Percentiles rank a stretch among this genome's conserved stretches.
These are phyloP conservation scores for Xylaria longipes DNA, from an alignment of 495 filamentous ascomycete genomes.

Conservation along the genomic window DNA sequence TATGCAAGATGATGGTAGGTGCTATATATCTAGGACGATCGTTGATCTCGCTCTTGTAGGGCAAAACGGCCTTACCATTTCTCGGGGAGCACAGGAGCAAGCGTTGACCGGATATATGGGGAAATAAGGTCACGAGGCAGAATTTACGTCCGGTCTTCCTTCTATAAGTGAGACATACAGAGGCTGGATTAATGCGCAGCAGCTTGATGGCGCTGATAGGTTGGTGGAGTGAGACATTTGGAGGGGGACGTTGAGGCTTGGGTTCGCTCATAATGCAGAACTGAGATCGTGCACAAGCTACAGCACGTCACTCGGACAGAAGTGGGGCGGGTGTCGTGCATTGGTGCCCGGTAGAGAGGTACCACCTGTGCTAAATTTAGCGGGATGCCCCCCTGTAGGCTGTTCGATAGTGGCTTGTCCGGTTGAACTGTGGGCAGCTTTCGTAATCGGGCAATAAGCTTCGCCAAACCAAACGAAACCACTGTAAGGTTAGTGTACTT, in stretches of 20 bases:
- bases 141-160: conserved; percentile 12
- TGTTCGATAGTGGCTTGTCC: not conserved
- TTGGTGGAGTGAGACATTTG: conserved; percentile 19
- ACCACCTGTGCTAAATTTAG: conserved; percentile 6
- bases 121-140: conserved; percentile 19
- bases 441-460: conserved; percentile 14
- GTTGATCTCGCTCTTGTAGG: conserved; percentile 4
- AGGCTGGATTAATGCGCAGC: conserved; percentile 18
- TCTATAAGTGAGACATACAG: conserved; percentile 23
- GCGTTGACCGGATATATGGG: not conserved
- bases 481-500: no score
- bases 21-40: not conserved
- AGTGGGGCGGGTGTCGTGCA: conserved; percentile 22
- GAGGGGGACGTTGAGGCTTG: conserved; percentile 20
- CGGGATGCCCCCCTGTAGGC: conserved; percentile 7
- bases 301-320: conserved; percentile 1
- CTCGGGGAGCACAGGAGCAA: not conserved
- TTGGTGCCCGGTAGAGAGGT: conserved; percentile 8
- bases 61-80: conserved; percentile 10
- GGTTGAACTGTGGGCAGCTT: not conserved
- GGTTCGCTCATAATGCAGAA: not conserved
- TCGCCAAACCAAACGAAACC: not conserved
- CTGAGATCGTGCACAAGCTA: not conserved
- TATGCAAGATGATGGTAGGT: not conserved
- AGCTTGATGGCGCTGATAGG: conserved; percentile 16